Base-by-base conservation (phyloP, 2,329 filamentous ascomycete genomes). In the Ceratocystis variospora region DNA sequence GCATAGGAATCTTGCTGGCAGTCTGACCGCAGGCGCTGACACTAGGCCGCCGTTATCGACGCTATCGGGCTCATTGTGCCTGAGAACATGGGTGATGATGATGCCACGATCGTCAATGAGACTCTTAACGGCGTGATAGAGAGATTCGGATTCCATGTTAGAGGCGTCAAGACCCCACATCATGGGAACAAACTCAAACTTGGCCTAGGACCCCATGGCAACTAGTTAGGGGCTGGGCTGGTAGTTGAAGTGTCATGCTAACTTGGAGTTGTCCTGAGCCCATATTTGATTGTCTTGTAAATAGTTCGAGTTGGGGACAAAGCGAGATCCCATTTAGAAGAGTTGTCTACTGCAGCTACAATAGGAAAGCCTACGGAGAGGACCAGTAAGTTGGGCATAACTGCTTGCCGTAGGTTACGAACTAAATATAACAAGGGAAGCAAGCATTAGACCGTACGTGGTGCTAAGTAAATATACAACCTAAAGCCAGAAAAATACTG, bases 191-290 rank as follows among this genome's bases (percentile, higher is more conserved):
- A 90, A 94, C 73, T 89, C 80, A 70, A 93, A 83, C 15, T 79
- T 74, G 15, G 78, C 76, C 70, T 86, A 81, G 0, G 79, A 71
- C 62, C 78, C 74, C 50, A 74, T 70, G 72, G 80, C 86, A 53
- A 76, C 76, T 0, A 79, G 69, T 0, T 85, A 83, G 0, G 88
- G 87, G 2, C 74, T 72, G 22, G 78, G 72, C 31, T 76, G 75
- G 75, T 92, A 94, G 77, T 92, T 93, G 80, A 93, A 94, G 79
- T 94, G 94, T 89, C 89, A 94, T 2, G 84, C 87, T 66, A 93
- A 75, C 53, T 84, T 81, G 19, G 81, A 83, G 46, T 78, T 79
- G 5, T 77, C 64, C 55, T 78, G 73, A 10, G 79, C 76, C 87
- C 88, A 92, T 71, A 87, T 78, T 61, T 79, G 73, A 75, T 90